These are phyloP conservation scores for Smittium culicis DNA, from an alignment of 371 early-diverging fungal genomes.

Conservation along the genomic window DNA sequence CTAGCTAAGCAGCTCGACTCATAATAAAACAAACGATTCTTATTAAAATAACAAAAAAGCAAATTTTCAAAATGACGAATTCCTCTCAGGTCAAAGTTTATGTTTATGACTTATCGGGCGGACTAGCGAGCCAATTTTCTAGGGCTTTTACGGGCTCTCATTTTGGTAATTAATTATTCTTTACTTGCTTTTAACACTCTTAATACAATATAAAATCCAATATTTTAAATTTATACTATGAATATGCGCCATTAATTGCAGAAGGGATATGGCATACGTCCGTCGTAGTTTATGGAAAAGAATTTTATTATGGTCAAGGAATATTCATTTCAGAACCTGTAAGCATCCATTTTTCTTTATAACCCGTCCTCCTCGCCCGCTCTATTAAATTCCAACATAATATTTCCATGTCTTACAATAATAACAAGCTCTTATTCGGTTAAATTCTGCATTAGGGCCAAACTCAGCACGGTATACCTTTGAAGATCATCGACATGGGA, in stretches of 20 bases:
- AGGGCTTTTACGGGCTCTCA: not conserved
- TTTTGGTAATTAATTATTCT: slow-evolving; percentile 4
- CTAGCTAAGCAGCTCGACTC: too few relatives aligned
- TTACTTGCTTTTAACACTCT: not conserved
- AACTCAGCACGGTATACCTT: slow-evolving; percentile 57
- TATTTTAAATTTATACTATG: not conserved
- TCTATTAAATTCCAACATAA: not conserved
- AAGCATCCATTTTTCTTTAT: too few relatives aligned
- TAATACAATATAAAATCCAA: not conserved
- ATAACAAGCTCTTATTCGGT: not conserved
- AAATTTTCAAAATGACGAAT: not conserved
- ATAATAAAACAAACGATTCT: too few relatives aligned
- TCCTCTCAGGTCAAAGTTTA: slow-evolving; percentile 40
- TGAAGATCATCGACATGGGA: slow-evolving; percentile 64
- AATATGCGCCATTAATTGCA: slow-evolving; percentile 12
- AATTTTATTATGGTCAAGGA: slow-evolving; percentile 76
- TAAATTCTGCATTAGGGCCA: slow-evolving; percentile 24
- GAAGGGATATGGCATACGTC: slow-evolving; percentile 83
- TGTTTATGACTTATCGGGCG: slow-evolving; percentile 66
- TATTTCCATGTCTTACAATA: not conserved
- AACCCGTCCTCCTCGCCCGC: too few relatives aligned
- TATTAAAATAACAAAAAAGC: too few relatives aligned
- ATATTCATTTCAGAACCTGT: slow-evolving; percentile 39
- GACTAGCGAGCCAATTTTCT: slow-evolving; percentile 51
- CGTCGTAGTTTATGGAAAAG: slow-evolving; percentile 72